Base-by-base conservation (phyloP, 2,329 filamentous ascomycete genomes). In the Lomentospora prolificans region DNA sequence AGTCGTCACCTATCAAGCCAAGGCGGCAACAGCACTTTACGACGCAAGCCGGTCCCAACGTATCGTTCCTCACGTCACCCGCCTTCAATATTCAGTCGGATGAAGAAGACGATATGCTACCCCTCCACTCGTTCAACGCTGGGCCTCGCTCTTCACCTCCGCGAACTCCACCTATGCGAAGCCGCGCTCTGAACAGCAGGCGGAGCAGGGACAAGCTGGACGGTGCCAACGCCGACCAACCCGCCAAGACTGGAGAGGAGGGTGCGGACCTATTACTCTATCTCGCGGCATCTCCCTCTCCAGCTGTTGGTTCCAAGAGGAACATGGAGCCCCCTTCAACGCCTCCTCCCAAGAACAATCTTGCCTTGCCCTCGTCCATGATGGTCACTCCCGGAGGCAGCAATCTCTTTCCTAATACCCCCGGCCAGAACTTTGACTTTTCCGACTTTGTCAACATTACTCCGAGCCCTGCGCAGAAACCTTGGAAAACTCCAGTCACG, bases 371-470 rank as follows among this genome's bases (percentile, higher is more conserved):
- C 22, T 95, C 84, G 57, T 95, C 85, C 25, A 90, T 92, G 81
- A 92, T 94, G 88, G 86, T 82, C n/a, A 94, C 89, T 9, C 89
- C 89, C 1, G 84, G 85, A 55, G 86, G 85, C 41, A 80, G 81
- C 59, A 86, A 84, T 64, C 70, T 86, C 50, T 82, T 84, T 64
- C 82, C 87, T 53, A 84, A 82, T 60, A 97, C 92, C 1, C 92
- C 92, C 0, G 86, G 86, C 14, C 87, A 91, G 65, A 73, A 70
- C 51, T 95, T 97, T 70, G 95, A 97, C 73, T 95, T 97, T 72
- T 84, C 90, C 54, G 94, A 99, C 67, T 99, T 96, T 71, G 86
- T 97, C 67, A 96, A 97, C 71, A 92, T 97, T 68, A 96, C 94
- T 5, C 94, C 94, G 0, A 96, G 90, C 65, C 94, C 94, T 19